Evolutionary conservation across 1,284 basidiomycete species (phyloP), one percentile per base, ranked within the genome.

Genomic region (Rhodotorula glutinis): DNA sequence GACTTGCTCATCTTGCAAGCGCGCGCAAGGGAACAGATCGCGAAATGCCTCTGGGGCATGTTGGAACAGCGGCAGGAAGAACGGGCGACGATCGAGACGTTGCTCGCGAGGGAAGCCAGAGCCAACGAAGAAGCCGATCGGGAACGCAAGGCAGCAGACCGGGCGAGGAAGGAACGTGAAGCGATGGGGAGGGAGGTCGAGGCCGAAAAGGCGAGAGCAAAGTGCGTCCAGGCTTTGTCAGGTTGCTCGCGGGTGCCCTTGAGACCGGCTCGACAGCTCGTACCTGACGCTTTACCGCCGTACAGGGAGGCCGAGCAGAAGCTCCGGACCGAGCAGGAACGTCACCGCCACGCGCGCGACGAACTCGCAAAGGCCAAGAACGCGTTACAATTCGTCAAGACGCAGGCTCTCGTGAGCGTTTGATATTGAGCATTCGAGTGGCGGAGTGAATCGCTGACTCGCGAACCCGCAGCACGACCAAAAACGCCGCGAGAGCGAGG

Each of bases 401-500:
- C 71, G 30, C 71, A 72, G 49, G 57, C 68, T 0, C 41, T 59
- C 10, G 71, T 72, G n/a, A 46, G 70, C 27, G 0, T 19, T 25
- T 11, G 8, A 2, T 54, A 14, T 16, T 5, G 17, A 44, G 4
- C 17, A 44, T 16, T 4, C 7, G 43, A 16, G 17, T 44, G 14
- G 43, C 4, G 5, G 43, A 44, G 8, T 16, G 16, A 19, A 1
- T 11, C 17, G 21, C 23, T 46, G 21, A 61, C 4, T 2, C 16
- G 3, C 23, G 0, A 4, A 29, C 8, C 17, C 25, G n/a, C 59
- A 72, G 71, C 68, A 67, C 53, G 71, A 72, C 53, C 65, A 60
- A 27, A 72, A 72, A 60, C 69, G 69, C 46, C 67, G 71, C 17
- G 71, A 72, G 53, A 53, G 56, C 47, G 65, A 70, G 38, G 53